These are phyloP conservation scores for Rhizopus stolonifer DNA, from an alignment of 371 early-diverging fungal species.

Conservation along the genomic window DNA sequence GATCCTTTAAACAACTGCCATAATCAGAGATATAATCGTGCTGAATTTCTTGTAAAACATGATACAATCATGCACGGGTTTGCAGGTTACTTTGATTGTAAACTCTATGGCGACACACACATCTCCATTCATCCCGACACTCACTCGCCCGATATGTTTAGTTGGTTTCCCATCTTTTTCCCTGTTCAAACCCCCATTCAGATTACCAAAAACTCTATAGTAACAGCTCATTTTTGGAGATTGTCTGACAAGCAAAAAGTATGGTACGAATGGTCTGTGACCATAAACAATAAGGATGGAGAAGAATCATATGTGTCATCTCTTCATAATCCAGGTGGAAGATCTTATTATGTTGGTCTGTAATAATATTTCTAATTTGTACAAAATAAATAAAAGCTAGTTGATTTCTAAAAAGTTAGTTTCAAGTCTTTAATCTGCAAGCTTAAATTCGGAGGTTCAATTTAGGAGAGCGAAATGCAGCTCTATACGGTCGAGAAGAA, in stretches of 20 bases:
- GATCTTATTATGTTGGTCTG: conserved; percentile 64
- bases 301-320: conserved; percentile 26
- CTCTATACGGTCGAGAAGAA: neutral
- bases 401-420: no score
- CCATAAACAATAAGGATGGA: conserved; percentile 29
- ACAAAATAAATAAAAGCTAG: no score
- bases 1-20: conserved; percentile 69
- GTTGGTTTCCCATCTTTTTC: conserved; percentile 97
- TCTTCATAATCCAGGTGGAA: conserved; percentile 58
- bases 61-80: conserved; percentile 85
- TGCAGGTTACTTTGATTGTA: conserved; percentile 92
- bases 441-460: no score
- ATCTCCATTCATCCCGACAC: conserved; percentile 84
- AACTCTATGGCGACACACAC: conserved; percentile 80
- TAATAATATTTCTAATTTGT: conserved; percentile 28
- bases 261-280: conserved; percentile 93
- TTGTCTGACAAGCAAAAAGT: conserved; percentile 71
- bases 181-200: conserved; percentile 78
- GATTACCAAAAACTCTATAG: conserved; percentile 52
- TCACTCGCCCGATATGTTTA: conserved; percentile 91
- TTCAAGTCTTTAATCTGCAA: no score
- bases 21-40: conserved; percentile 61
- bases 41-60: conserved; percentile 54
- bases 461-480: no score
- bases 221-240: conserved; percentile 87